Conservation (phyloP, 371 early-diverging fungal species). For the Circinella umbellata region DNA sequence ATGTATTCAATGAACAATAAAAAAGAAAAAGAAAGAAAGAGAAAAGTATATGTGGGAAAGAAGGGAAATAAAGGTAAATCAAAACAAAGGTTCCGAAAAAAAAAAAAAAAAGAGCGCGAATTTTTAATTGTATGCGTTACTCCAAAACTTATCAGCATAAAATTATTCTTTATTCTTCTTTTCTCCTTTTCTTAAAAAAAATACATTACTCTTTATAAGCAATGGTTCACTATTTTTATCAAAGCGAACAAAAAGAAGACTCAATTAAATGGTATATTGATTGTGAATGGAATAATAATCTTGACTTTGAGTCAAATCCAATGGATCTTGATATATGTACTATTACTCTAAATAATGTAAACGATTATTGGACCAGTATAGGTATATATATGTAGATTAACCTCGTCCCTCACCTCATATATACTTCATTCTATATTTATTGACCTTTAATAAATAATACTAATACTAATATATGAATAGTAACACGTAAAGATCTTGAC, state of each 20-base stretch:
- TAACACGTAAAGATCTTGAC: slow-evolving; percentile 13
- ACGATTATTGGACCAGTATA: slow-evolving; percentile 13
- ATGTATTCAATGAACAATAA: neutral
- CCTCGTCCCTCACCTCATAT: too few species aligned
- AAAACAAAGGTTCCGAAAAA: too few species aligned
- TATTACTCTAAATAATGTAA: slow-evolving; percentile 10
- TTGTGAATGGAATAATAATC: slow-evolving; percentile 17
- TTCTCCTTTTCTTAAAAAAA: neutral
- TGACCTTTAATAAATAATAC: neutral
- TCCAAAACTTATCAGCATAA: too few species aligned
- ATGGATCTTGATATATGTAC: slow-evolving; percentile 9
- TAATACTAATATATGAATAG: neutral
- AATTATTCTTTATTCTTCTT: neutral
- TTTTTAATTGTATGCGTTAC: too few species aligned
- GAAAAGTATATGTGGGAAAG: too few species aligned
- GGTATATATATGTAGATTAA: neutral
- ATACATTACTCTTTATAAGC: neutral
- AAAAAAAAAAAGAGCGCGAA: too few species aligned
- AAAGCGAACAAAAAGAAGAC: slow-evolving; percentile 5
- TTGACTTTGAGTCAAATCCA: slow-evolving; percentile 12
- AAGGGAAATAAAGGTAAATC: too few species aligned
- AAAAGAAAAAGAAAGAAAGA: neutral
- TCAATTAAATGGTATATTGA: slow-evolving; percentile 4
- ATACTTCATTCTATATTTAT: neutral
- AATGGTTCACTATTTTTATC: slow-evolving; percentile 19